Percentiles rank a stretch among this genome's conserved stretches.
These are phyloP conservation scores for Wickerhamomyces pijperi DNA, from an alignment of 805 yeast species.

Conservation along the genomic window DNA sequence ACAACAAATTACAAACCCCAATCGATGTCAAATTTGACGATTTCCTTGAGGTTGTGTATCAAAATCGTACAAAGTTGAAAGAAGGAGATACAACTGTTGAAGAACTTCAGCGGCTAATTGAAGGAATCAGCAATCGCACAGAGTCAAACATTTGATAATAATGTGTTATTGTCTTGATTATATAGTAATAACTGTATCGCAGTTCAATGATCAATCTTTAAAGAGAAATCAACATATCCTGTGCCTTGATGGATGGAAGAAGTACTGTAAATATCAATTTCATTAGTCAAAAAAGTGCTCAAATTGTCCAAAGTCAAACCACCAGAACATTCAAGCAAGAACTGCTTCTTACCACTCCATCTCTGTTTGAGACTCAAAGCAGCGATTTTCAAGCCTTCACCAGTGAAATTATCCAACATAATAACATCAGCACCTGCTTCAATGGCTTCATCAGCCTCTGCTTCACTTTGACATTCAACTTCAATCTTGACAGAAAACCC, in stretches of 20 bases:
- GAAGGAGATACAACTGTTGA: no score
- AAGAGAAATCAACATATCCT: conserved; percentile 69
- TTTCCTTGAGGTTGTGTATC: neutral
- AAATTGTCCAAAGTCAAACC: conserved; percentile 71
- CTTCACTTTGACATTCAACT: conserved; percentile 80
- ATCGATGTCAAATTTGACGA: neutral
- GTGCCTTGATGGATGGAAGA: conserved; percentile 91
- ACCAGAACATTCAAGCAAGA: conserved; percentile 83
- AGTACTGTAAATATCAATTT: conserved; percentile 84
- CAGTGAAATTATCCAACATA: conserved; percentile 84
- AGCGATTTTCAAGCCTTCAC: conserved; percentile 49
- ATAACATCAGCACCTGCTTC: conserved; percentile 91
- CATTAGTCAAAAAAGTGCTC: conserved; percentile 53
- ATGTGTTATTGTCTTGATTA: no score
- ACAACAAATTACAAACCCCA: no score
- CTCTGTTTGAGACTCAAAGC: conserved; percentile 50
- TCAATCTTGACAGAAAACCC: conserved; percentile 88
- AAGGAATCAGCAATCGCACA: no score
- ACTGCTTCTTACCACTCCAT: conserved; percentile 39
- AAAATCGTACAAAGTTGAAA: neutral
- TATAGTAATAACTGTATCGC: neutral
- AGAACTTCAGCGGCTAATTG: no score
- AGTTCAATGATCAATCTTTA: conserved; percentile 45
- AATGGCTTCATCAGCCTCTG: conserved; percentile 87
- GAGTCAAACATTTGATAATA: no score